These are phyloP conservation scores for Vigna trinervia DNA, from an alignment of 306 rosid species.

Conservation along the genomic window DNA sequence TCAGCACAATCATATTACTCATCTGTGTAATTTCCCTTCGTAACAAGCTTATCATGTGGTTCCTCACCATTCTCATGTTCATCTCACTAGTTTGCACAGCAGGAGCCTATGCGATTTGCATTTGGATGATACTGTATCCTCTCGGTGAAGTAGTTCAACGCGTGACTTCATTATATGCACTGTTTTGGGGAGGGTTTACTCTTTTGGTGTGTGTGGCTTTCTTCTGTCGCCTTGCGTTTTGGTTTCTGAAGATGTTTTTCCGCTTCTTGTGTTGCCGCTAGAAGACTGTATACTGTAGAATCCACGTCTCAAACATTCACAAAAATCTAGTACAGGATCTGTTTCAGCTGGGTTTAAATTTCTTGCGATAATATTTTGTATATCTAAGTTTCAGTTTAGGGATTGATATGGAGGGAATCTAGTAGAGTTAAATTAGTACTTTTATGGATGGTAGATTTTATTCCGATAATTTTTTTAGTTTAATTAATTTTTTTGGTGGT, in stretches of 20 bases:
- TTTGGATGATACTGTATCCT: slow-evolving; percentile 9
- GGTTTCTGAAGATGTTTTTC: background rate
- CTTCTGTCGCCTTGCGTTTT: background rate
- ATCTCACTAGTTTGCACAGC: slow-evolving; percentile 20
- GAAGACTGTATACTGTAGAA: too few relatives aligned
- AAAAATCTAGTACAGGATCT: background rate
- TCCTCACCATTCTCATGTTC: slow-evolving; percentile 6
- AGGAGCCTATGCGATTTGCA: slow-evolving; percentile 15
- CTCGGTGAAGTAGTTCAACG: background rate
- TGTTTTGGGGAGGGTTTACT: slow-evolving; percentile 12
- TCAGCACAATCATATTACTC: slow-evolving; percentile 19
- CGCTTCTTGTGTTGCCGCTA: background rate
- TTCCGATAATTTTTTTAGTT: too few relatives aligned
- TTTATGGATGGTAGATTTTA: too few relatives aligned
- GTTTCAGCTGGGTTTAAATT: too few relatives aligned
- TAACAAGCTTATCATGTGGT: slow-evolving; percentile 22
- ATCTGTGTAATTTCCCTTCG: slow-evolving; percentile 34
- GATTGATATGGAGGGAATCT: too few relatives aligned
- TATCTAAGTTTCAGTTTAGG: too few relatives aligned
- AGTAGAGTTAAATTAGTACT: too few relatives aligned
- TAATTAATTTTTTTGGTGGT: too few relatives aligned
- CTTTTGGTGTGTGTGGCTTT: background rate
- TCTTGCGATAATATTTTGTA: too few relatives aligned
- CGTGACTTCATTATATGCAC: background rate
- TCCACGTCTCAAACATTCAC: too few relatives aligned